A percentile compares a stretch with the other conserved stretches of the same genome.
phyloP scores from a whole-genome alignment of 2,329 filamentous ascomycete genomes.

The Sclerotinia glacialis region DNA sequence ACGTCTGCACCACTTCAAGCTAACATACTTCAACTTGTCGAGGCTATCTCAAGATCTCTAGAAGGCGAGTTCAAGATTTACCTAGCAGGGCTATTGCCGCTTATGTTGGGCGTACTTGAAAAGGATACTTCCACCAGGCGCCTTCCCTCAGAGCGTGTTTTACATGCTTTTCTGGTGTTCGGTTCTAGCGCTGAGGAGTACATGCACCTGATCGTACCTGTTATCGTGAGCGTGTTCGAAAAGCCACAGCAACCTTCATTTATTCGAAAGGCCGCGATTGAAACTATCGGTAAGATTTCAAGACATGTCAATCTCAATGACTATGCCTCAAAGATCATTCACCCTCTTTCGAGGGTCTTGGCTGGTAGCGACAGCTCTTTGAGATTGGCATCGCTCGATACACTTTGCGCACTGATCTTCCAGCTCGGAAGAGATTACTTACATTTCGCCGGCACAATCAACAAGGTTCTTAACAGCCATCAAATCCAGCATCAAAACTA shows the following conservation, averaged over 20 bases:
- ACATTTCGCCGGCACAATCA: slow-evolving; percentile 90
- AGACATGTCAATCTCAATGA: slow-evolving; percentile 96
- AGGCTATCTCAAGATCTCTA: slow-evolving; percentile 87
- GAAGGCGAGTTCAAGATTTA: slow-evolving; percentile 99
- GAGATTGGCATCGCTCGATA: slow-evolving; percentile 83
- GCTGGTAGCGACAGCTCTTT: slow-evolving; percentile 69
- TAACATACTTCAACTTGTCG: slow-evolving; percentile 87
- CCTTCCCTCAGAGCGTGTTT: slow-evolving; percentile 81
- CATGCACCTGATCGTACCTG: slow-evolving; percentile 97
- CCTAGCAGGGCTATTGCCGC: slow-evolving; percentile 78
- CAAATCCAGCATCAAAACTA: slow-evolving; percentile 90
- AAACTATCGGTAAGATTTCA: slow-evolving; percentile 90
- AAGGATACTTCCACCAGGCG: slow-evolving; percentile 74
- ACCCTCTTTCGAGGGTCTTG: slow-evolving; percentile 82
- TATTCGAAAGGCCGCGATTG: slow-evolving; percentile 84
- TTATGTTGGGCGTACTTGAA: slow-evolving; percentile 93
- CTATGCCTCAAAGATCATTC: slow-evolving; percentile 93
- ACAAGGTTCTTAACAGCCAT: slow-evolving; percentile 76
- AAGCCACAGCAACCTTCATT: slow-evolving; percentile 76
- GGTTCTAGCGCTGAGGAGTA: slow-evolving; percentile 96
- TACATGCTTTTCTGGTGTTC: slow-evolving; percentile 95
- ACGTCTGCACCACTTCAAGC: slow-evolving; percentile 75
- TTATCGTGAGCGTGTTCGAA: slow-evolving; percentile 92
- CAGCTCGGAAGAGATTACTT: slow-evolving; percentile 94
- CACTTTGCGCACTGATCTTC: slow-evolving; percentile 90